Base-by-base conservation (phyloP, 805 yeast genomes). In the Candida suzukii region DNA sequence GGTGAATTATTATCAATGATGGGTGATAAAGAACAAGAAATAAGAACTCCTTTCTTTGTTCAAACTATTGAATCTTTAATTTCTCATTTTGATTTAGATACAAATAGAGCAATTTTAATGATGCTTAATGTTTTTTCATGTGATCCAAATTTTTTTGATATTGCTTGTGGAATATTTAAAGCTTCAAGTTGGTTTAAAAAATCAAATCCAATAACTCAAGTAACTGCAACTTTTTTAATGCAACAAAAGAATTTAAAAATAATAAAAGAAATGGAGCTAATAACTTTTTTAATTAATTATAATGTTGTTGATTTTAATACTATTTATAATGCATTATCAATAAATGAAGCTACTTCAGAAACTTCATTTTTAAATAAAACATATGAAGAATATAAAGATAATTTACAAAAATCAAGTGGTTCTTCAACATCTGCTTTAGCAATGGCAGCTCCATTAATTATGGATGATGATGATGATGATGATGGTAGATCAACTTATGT, bases 361-460 rank as follows among this genome's bases (percentile, higher is more conserved):
- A 66, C 83, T 66, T 50, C 51, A 0, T 9, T 14, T 12, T 31
- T 18, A 18, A n/a, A 17, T 31, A 50, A 51, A 10, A 62, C 78
- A 24, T 71, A 77, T 30, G 61, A 60, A 1, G 53, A 56, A 4
- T 73, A 76, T 54, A 70, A 73, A 29, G 66, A 70, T 10, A 54
- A 74, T 42, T 50, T 70, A 42, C 78, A 79, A 12, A 73, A 77
- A 43, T 75, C 84, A 0, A 67, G 70, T 50, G 67, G 68, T 46
- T 82, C 90, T 0, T 71, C 76, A 20, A 82, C 86, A 0, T 85
- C 83, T 46, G 95, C 95, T 0, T 63, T 90, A 38, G 93, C 97
- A 0, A 57, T 88, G 50, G 96, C 96, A 6, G 93, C 93, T 10
- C 95, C 96, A 0, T 66, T 90, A 30, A 68, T 71, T 3, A 79